Evolutionary conservation across 345 rosid genomes (phyloP).

Genomic region (Bretschneidera sinensis): DNA sequence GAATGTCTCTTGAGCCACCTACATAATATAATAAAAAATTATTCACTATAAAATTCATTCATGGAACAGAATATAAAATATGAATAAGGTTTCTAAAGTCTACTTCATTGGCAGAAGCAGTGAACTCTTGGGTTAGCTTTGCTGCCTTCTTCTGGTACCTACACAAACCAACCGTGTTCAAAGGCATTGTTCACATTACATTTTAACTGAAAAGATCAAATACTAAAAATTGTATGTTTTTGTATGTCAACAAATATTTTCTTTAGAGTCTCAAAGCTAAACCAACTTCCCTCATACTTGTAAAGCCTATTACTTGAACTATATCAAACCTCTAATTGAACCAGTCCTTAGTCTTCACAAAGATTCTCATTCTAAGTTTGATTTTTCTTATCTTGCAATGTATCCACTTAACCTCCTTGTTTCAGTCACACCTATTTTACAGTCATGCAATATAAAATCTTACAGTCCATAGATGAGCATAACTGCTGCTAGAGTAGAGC

Average conservation of each 20-base stretch:
- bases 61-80: slow-evolving; percentile 14
- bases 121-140: slow-evolving; percentile 73
- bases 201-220: neutral
- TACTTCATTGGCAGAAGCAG: slow-evolving; percentile 95
- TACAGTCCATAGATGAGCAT: slow-evolving; percentile 84
- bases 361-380: neutral
- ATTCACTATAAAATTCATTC: neutral
- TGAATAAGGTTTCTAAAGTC: slow-evolving; percentile 17
- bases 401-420: neutral
- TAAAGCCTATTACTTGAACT: slow-evolving; percentile 4
- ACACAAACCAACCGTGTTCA: slow-evolving; percentile 15
- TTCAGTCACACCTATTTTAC: slow-evolving; percentile 5
- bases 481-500: slow-evolving; percentile 63
- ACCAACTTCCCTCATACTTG: slow-evolving; percentile 3
- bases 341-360: neutral
- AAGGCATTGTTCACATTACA: slow-evolving; percentile 5
- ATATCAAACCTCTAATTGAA: slow-evolving; percentile 8
- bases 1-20: slow-evolving; percentile 98
- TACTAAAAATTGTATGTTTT: slow-evolving; percentile 4
- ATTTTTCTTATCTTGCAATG: slow-evolving; percentile 2
- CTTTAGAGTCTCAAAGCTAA: slow-evolving; percentile 3
- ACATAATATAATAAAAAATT: slow-evolving; percentile 9
- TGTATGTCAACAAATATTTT: neutral
- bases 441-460: slow-evolving; percentile 25
- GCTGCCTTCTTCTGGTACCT: slow-evolving; percentile 99